Base-by-base conservation (phyloP, 768 basidiomycete genomes). In the Zangia roseola region DNA sequence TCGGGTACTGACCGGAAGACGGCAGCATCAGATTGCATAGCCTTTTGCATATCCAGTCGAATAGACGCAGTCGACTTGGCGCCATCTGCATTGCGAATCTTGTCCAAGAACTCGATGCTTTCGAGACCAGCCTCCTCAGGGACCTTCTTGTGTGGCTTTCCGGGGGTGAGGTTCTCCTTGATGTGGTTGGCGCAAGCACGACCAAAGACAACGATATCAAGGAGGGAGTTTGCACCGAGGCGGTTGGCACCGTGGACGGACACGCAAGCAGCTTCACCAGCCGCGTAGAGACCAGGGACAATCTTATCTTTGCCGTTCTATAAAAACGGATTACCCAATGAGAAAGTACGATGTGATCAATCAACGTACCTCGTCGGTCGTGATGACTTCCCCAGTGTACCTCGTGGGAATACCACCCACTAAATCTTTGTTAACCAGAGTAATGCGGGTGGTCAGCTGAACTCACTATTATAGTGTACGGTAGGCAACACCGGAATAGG, bases 341-440 rank as follows among this genome's bases (percentile, higher is more conserved):
- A 34, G 47, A 39, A 34, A 31, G 39, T 13, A 2, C 4, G 30
- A 17, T 25, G 7, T 2, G 9, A 13, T n/a, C 34, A 23, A 37
- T 37, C 14, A 20, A 56, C 68, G 46, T 26, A 78, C 75, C 68
- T 85, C 76, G 68, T 94, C 92, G 51, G 82, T 66, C 23, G 93
- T 97, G 60, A 99, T 67, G 58, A 91, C 97, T 70, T 99, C 97
- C 58, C 97, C 97, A 47, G 97, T 99, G 75, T 94, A 99, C 67
- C 82, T 91, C 46, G 97, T 98, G 47, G 97, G 97, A 70, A 99
- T 97, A 77, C 97, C 97, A 74, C 97, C 97, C 95, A 97, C 94
- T 92, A 42, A 31, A 50, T 21, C 28, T 30, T 16, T 1, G 28
- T 68, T 42, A 64, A 30, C 37, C 16, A 23, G 41, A 47, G 58